Base-by-base conservation (phyloP, 768 basidiomycete species). In the Calocera cornea region DNA sequence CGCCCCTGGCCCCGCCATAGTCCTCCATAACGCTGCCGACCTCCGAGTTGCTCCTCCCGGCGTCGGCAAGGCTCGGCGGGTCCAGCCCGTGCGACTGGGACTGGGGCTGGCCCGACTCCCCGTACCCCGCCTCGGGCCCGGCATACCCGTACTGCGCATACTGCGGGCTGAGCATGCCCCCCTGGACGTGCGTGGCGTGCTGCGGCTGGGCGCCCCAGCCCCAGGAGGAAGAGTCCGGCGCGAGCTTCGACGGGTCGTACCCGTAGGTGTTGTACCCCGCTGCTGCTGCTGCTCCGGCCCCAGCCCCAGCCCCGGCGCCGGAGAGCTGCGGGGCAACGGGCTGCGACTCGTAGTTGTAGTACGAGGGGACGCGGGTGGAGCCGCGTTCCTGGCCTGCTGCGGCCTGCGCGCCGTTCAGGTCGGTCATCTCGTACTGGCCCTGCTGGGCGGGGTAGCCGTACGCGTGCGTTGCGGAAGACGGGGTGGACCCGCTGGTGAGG, bases 311-410 rank as follows among this genome's bases (percentile, higher is more conserved):
- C n/a, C n/a, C 44, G 44, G 44, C 24, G 44, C 19, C 24, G 19
- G 44, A 19, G 44, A 24, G 24, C 5, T 14, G 27, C 7, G 54
- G 54, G 14, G 54, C 54, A 27, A 60, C 22, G 10, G 54, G 54
- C 54, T 60, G 54, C 7, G 54, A 60, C 14, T 60, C 54, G 54
- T 60, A 60, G 54, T 60, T 60, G 54, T 60, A 60, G 54, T 60
- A 60, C 24, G 27, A 29, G 14, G 54, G 54, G 5, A 60, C 31
- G 24, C 31, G 44, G 44, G 2, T 33, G 49, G 14, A 16, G 12
- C 14, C 22, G 10, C 49, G 49, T 31, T 60, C 27, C 54, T 19
- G 5, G 54, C 16, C 31, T 60, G 54, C 27, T 60, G 24, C 27
- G 2, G 54, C 27, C 19, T 19, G 19, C 8, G 19, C 19, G 44